Conservation (phyloP, 176 grass and related monocot species). For the Paspalum vaginatum region DNA sequence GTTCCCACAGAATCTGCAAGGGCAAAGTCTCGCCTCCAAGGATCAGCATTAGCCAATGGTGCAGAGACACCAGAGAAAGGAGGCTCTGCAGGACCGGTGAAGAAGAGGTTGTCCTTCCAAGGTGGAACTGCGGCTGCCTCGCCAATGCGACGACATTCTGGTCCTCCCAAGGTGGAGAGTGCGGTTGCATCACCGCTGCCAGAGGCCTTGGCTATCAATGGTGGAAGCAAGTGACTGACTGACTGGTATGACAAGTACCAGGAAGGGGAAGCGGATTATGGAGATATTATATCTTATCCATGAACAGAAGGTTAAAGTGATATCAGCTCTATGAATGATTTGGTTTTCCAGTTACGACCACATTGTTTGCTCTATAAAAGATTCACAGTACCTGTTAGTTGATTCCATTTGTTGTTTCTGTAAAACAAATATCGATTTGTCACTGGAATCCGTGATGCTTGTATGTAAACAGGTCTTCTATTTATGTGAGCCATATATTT, state of each 20-base stretch:
- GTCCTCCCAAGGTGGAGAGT: slow-evolving; percentile 77
- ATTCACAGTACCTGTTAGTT: slow-evolving; percentile 16
- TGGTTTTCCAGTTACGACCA: slow-evolving; percentile 23
- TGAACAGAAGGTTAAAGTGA: slow-evolving; percentile 37
- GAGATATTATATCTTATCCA: slow-evolving; percentile 46
- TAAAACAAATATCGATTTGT: slow-evolving; percentile 47
- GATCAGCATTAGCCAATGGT: slow-evolving; percentile 43
- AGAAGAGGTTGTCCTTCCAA: slow-evolving; percentile 89
- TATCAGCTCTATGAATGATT: slow-evolving; percentile 29
- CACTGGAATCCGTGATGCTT: slow-evolving; percentile 34
- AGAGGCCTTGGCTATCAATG: slow-evolving; percentile 43
- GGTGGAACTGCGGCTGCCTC: slow-evolving; percentile 46
- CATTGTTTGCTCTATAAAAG: slow-evolving; percentile 45
- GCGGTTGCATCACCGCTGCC: slow-evolving; percentile 2
- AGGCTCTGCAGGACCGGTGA: slow-evolving; percentile 46
- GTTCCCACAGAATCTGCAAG: slow-evolving; percentile 83
- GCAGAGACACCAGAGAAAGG: slow-evolving; percentile 64
- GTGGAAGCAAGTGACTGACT: slow-evolving; percentile 39
- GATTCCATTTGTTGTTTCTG: slow-evolving; percentile 63
- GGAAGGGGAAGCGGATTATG: slow-evolving; percentile 23
- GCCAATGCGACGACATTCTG: slow-evolving; percentile 72
- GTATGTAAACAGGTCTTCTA: slow-evolving; percentile 56
- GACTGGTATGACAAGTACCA: slow-evolving; percentile 22
- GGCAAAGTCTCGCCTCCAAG: slow-evolving; percentile 74
- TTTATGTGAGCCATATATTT: slow-evolving; percentile 51